Evolutionary conservation across 441 rosid genomes (phyloP).

Genomic region (Eruca vesicaria): DNA sequence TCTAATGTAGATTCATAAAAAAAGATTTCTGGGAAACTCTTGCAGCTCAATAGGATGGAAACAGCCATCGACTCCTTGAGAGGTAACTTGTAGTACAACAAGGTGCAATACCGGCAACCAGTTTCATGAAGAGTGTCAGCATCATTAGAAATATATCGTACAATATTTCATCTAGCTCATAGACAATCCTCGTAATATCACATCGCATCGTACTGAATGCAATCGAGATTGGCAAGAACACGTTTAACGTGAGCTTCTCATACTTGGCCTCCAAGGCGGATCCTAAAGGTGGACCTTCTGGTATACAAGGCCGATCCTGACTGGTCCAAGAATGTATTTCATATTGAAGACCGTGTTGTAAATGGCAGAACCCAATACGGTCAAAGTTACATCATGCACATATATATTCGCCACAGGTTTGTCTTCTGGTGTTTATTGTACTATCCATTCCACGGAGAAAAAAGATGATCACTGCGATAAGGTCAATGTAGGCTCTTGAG

Average conservation of each 20-base stretch:
- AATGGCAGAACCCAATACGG: not conserved
- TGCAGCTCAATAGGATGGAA: slow-evolving; percentile 22
- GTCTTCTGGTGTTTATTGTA: slow-evolving; percentile 26
- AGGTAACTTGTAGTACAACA: slow-evolving; percentile 30
- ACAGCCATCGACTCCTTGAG: slow-evolving; percentile 17
- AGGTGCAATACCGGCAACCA: not conserved
- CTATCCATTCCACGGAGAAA: slow-evolving; percentile 4
- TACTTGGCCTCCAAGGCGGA: slow-evolving; percentile 26
- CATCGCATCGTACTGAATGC: slow-evolving; percentile 19
- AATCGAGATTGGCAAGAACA: slow-evolving; percentile 12
- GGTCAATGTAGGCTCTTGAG: not conserved
- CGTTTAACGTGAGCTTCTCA: not conserved
- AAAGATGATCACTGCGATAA: not conserved
- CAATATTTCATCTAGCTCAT: slow-evolving; percentile 7
- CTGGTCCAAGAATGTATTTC: slow-evolving; percentile 22
- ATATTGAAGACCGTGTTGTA: not conserved
- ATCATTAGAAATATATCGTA: slow-evolving; percentile 17
- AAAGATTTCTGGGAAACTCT: slow-evolving; percentile 10
- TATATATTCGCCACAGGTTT: slow-evolving; percentile 16
- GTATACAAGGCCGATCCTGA: slow-evolving; percentile 17
- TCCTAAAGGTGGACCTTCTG: slow-evolving; percentile 32
- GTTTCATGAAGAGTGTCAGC: slow-evolving; percentile 15
- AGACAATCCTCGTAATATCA: slow-evolving; percentile 12
- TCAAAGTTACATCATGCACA: not conserved
- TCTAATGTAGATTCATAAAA: slow-evolving; percentile 18